Conservation (phyloP, 73 alveolate genomes). For the Stentor roeselii region DNA sequence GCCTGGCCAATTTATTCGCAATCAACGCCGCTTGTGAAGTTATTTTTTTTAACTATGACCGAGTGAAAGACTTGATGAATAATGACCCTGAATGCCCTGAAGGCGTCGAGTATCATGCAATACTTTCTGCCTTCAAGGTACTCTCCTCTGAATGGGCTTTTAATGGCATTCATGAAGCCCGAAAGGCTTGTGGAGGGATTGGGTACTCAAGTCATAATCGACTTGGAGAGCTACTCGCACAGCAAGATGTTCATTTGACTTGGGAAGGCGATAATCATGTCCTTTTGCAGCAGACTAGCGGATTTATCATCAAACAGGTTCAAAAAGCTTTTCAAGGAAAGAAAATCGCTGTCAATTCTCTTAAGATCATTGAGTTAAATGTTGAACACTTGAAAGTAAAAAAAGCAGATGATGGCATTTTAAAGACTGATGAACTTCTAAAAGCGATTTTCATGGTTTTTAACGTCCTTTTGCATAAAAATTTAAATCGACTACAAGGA, state of each 20-base stretch:
- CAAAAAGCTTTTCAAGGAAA: slow-evolving; percentile 26
- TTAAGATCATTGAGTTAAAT: not conserved
- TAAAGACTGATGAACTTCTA: not conserved
- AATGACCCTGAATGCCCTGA: not conserved
- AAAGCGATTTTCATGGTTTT: not conserved
- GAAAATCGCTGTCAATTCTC: not conserved
- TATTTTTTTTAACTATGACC: slow-evolving; percentile 3
- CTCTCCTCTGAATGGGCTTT: not conserved
- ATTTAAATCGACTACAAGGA: not conserved
- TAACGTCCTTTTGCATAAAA: not conserved
- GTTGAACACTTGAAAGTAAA: not conserved
- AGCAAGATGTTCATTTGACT: slow-evolving; percentile 28
- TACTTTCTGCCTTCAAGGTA: not conserved
- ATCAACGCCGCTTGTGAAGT: slow-evolving; percentile 47
- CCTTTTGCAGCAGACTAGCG: slow-evolving; percentile 32
- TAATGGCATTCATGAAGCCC: not conserved
- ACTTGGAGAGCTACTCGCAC: slow-evolving; percentile 21
- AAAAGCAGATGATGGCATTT: not conserved
- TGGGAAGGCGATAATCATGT: slow-evolving; percentile 50
- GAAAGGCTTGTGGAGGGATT: slow-evolving; percentile 30
- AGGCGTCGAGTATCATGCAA: slow-evolving; percentile 15
- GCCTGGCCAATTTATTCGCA: slow-evolving; percentile 61
- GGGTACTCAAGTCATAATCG: slow-evolving; percentile 24
- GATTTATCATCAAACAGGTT: slow-evolving; percentile 18
- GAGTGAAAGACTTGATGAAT: not conserved